phyloP scores from a whole-genome alignment of 208 protist species.

The Trypanosoma conorhini region DNA sequence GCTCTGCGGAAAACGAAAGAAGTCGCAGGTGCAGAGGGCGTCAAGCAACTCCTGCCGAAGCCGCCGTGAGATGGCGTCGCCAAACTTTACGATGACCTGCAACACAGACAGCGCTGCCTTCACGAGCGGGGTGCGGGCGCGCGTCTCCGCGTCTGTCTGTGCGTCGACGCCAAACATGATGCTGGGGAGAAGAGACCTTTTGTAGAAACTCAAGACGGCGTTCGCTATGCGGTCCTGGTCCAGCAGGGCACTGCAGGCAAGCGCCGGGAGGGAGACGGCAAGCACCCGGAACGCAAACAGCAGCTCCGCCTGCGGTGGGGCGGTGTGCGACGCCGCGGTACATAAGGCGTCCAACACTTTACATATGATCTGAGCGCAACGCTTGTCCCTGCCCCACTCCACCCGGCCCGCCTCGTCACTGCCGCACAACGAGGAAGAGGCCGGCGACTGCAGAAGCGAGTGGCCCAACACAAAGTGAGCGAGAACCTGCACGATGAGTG shows the following conservation, averaged over 20 bases:
- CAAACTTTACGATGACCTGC: slow-evolving; percentile 18
- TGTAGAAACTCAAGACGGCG: slow-evolving; percentile 32
- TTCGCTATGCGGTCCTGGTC: slow-evolving; percentile 39
- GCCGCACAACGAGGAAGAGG: neutral
- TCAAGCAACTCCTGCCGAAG: slow-evolving; percentile 44
- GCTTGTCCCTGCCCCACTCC: slow-evolving; percentile 26
- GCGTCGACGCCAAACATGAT: slow-evolving; percentile 42
- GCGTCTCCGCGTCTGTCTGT: slow-evolving; percentile 43
- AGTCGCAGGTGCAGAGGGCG: slow-evolving; percentile 40
- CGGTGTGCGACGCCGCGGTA: slow-evolving; percentile 20
- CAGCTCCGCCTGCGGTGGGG: slow-evolving; percentile 23
- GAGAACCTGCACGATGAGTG: slow-evolving; percentile 15
- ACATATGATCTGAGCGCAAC: slow-evolving; percentile 36
- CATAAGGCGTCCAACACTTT: slow-evolving; percentile 36
- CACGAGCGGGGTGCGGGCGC: slow-evolving; percentile 32
- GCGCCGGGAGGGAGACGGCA: slow-evolving; percentile 20
- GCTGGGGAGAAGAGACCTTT: slow-evolving; percentile 35
- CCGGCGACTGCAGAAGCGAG: neutral
- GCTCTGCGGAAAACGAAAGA: slow-evolving; percentile 44
- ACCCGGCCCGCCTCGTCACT: neutral
- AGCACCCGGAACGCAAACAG: slow-evolving; percentile 29
- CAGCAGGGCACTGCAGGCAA: slow-evolving; percentile 7
- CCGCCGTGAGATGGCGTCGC: slow-evolving; percentile 33
- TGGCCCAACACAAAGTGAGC: slow-evolving; percentile 7
- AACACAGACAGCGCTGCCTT: slow-evolving; percentile 35